Base-by-base conservation (phyloP, 208 protist species). In the Acanthamoeba healyi region DNA sequence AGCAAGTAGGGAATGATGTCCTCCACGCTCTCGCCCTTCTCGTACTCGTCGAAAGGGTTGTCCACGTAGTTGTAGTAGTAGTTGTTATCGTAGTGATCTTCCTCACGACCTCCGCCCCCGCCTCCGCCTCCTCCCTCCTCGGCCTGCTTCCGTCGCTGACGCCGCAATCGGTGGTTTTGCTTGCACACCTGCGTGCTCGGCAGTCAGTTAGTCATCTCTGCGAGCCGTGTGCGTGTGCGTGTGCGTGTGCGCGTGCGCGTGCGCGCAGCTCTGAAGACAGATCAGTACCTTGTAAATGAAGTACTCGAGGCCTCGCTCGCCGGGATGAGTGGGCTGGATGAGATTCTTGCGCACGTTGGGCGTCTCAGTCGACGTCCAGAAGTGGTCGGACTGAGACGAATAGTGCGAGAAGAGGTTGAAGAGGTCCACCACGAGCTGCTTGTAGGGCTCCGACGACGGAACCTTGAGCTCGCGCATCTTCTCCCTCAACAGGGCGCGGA, bases 401-500 rank as follows among this genome's bases (percentile, higher is more conserved):
- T 49, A 24, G 36, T 54, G 40, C 12, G 58, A 92, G 44, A 92
- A 92, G 10, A 92, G 46, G 34, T 92, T 92, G 44, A 92, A 92
- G 61, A 92, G 56, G 58, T 74, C 58, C 26, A 77, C 40, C 44
- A 92, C 63, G 9, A 92, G 86, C 44, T 77, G 34, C 44, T 54
- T 65, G 36, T 92, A 92, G 63, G 86, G 86, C 54, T 92, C 86
- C 22, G 54, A 67, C 29, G 86, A 92, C 6, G 86, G 86, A 4
- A 92, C 86, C 42, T 74, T 92, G 22, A 92, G 34, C 58, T 92
- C 58, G 5, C 44, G 92, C 86, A 92, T 92, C 63, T 77, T 92
- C 61, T 92, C 86, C n/a, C 86, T 5, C 19, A 92, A 54, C 36
- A 92, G 56, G 3, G 86, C 86, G 7, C 63, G 34, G 24, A 92